Conservation (phyloP, 176 grass and related monocot species). For the Rhynchospora pubera region DNA sequence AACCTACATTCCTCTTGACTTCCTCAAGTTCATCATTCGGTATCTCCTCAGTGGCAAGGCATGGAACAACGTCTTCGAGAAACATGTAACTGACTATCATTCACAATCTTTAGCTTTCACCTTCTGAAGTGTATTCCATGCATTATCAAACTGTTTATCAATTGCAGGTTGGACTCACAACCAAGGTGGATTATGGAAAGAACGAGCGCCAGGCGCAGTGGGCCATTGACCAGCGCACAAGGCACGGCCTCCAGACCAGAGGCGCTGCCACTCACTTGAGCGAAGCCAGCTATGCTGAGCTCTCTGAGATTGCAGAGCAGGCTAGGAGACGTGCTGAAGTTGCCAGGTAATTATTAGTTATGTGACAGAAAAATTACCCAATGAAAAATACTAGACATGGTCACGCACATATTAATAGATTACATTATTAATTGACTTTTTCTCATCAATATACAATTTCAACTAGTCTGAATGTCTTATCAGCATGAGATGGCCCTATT, state of each 20-base stretch:
- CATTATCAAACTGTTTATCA: neutral
- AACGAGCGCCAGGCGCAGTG: slow-evolving; percentile 89
- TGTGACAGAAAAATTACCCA: neutral
- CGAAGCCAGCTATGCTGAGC: slow-evolving; percentile 55
- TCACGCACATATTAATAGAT: neutral
- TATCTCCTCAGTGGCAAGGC: slow-evolving; percentile 81
- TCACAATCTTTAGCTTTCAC: neutral
- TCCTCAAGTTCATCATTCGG: slow-evolving; percentile 91
- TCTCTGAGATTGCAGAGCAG: slow-evolving; percentile 90
- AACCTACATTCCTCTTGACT: slow-evolving; percentile 86
- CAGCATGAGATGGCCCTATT: no score
- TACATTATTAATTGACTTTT: neutral
- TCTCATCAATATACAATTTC: neutral
- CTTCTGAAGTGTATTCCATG: neutral
- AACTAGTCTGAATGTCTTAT: neutral
- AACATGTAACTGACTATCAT: slow-evolving; percentile 41
- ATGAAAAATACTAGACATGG: neutral
- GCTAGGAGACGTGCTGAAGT: slow-evolving; percentile 78
- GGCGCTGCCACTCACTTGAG: slow-evolving; percentile 30
- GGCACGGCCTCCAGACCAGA: slow-evolving; percentile 49
- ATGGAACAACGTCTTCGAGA: slow-evolving; percentile 69
- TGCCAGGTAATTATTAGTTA: slow-evolving; percentile 33
- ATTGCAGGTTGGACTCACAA: slow-evolving; percentile 59
- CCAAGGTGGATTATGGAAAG: slow-evolving; percentile 69
- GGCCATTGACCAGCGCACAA: slow-evolving; percentile 75